Evolutionary conservation across 129 eudicot genomes (phyloP), one percentile per base, ranked within the genome.

Genomic region (Pulicaria dysenterica): DNA sequence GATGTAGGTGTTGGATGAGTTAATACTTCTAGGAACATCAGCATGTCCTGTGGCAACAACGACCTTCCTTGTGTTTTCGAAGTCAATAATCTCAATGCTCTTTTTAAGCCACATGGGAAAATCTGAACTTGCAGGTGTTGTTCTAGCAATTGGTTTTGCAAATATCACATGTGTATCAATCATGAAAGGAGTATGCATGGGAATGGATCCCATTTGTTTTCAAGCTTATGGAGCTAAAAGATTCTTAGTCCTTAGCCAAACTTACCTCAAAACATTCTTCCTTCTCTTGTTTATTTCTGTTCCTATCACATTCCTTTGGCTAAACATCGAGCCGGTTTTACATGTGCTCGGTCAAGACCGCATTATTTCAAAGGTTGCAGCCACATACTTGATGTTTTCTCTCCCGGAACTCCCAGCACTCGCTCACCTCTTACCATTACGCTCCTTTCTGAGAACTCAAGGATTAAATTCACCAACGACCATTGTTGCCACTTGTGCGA

Each of bases 151-250:
- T 10, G 85, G 91, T 54, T 86, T 91, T 43, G 95, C 95, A 13
- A 91, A 88, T 45, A 37, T 91, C 42, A 79, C 95, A 2, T 95
- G 97, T 5, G 77, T 79, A 49, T 91, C 97, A 1, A 81, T 91
- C 41, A 85, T 91, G 83, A 91, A 88, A 74, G 97, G 97, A 2
- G 79, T 91, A 19, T 83, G 88, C 64, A 81, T 83, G 82, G 97
- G 89, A 8, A 91, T 88, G 95, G 97, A 91, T 9, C 95, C 97
- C 40, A 88, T 91, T 14, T 91, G 97, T 67, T 81, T 80, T 78
- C 97, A 91, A 75, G 95, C 97, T 49, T 91, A 58, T 42, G 95
- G 97, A 24, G 97, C 97, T 70, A 88, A 75, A 48, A 70, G 84
- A 59, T 85, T 70, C 66, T 39, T 86, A 1, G 59, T 88, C 38